Percentiles rank a stretch among this genome's conserved stretches.
Conservation (phyloP, 352 stramenopile genomes). For the Phytophthora sansomeana region DNA sequence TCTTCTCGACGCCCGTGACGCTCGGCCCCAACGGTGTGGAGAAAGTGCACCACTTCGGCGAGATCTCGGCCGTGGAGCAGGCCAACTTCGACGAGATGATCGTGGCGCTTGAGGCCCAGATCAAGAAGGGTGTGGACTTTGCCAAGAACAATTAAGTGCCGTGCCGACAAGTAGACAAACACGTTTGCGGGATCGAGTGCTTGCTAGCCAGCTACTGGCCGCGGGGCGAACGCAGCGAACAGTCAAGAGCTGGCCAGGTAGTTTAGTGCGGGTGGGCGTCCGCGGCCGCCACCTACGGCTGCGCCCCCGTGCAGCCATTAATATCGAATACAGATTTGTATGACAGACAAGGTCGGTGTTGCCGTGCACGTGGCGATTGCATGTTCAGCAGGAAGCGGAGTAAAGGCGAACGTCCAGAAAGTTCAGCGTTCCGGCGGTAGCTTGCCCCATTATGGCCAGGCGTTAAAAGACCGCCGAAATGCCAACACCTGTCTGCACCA, state of each 20-base stretch:
- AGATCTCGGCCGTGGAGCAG: constrained; percentile 84
- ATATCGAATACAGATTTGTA: constrained; percentile 34
- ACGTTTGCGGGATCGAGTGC: constrained; percentile 3
- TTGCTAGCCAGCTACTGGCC: constrained; percentile 6
- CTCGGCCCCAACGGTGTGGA: constrained; percentile 97
- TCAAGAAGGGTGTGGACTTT: constrained; percentile 90
- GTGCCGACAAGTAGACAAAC: background rate
- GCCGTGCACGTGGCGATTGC: background rate
- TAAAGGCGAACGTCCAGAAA: background rate
- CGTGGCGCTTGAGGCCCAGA: constrained; percentile 85
- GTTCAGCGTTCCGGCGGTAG: background rate
- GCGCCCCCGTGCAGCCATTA: constrained; percentile 18
- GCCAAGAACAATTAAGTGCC: constrained; percentile 66
- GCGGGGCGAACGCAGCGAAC: constrained; percentile 17
- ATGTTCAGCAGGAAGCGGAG: background rate
- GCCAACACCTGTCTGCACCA: too few species aligned
- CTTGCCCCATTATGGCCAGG: background rate
- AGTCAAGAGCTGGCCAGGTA: constrained; percentile 18
- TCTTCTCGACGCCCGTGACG: constrained; percentile 96
- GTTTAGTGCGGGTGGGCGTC: constrained; percentile 12
- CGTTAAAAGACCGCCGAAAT: background rate
- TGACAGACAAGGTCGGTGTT: background rate
- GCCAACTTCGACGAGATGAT: constrained; percentile 93
- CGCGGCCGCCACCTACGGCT: constrained; percentile 2
- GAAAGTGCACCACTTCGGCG: constrained; percentile 94